Base-by-base conservation (phyloP, 306 rosid species). In the Echinosophora koreensis region DNA sequence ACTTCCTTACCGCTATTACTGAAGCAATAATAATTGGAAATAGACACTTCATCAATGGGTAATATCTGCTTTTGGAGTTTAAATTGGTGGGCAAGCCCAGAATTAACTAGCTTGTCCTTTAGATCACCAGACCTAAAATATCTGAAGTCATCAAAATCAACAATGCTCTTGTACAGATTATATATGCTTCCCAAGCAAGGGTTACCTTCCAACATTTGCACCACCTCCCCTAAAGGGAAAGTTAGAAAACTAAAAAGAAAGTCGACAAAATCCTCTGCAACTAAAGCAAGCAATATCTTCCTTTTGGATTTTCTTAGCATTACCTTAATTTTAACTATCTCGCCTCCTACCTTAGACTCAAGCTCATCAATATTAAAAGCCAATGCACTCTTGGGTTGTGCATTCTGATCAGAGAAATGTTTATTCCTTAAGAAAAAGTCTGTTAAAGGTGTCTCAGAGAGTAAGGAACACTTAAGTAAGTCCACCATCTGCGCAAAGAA, bases 251-350 rank as follows among this genome's bases (percentile, higher is more conserved):
- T 30, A 15, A 60, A 10, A 14, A 73, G 18, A 2, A 42, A 22
- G 28, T 60, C 49, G 0, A 32, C 5, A 7, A 73, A 59, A 44
- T 60, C 69, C 0, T 44, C 49, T 0, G n/a, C 69, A 4, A 38
- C 69, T 44, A 7, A 9, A 46, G 69, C 69, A 30, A 27, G 46
- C 47, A 61, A n/a, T 4, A 60, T 47, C 38, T 73, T 73, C 2
- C 47, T 1, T 2, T 28, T 5, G 6, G 78, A n/a, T 73, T 44
- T 73, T 46, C 9, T 10, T 4, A 60, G 0, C 58, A 1, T 22
- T 22, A 22, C 22, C 22, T 22, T 22, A 22, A 22, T 22, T 22
- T 22, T 22, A 22, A 22, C 22, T 1, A 22, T 22, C 22, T 22
- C 22, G 22, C 22, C 22, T 22, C 22, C 22, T 22, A 22, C 22